phyloP scores from a whole-genome alignment of 225 moss, liverwort and hornwort genomes.

The Marchantia paleacea region DNA sequence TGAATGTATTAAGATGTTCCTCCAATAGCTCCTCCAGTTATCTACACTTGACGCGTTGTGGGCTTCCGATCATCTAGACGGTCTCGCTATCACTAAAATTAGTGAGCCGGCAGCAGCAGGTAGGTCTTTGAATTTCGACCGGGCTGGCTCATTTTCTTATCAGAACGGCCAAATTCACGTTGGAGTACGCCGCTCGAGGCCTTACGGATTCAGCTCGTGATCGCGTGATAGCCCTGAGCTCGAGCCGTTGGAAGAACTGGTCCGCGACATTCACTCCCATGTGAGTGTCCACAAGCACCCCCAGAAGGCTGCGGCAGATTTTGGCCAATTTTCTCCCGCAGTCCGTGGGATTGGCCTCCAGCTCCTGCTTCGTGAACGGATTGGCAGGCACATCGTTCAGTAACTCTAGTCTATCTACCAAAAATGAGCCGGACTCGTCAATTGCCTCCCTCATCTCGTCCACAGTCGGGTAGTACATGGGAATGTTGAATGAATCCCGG shows the following conservation, averaged over 20 bases:
- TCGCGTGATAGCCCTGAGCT: slow-evolving; percentile 40
- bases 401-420: slow-evolving; percentile 44
- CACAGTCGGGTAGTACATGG: slow-evolving; percentile 53
- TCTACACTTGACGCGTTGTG: slow-evolving; percentile 10
- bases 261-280: slow-evolving; percentile 57
- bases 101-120: no score
- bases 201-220: slow-evolving; percentile 34
- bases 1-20: neutral
- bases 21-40: neutral
- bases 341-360: slow-evolving; percentile 41
- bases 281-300: slow-evolving; percentile 57
- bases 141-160: slow-evolving; percentile 29
- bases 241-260: slow-evolving; percentile 50
- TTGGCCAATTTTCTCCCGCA: slow-evolving; percentile 69
- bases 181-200: slow-evolving; percentile 12
- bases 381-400: slow-evolving; percentile 50
- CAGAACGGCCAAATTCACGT: slow-evolving; percentile 45
- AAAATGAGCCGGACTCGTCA: slow-evolving; percentile 31
- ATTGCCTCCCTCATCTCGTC: slow-evolving; percentile 57
- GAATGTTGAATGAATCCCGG: slow-evolving; percentile 65
- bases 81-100: neutral
- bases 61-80: neutral
- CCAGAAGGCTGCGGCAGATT: slow-evolving; percentile 61
- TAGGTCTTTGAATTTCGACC: neutral
- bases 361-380: slow-evolving; percentile 41